Evolutionary conservation across 805 yeast genomes (phyloP), one percentile per base, ranked within the genome.

Genomic region (Candida easanensis): DNA sequence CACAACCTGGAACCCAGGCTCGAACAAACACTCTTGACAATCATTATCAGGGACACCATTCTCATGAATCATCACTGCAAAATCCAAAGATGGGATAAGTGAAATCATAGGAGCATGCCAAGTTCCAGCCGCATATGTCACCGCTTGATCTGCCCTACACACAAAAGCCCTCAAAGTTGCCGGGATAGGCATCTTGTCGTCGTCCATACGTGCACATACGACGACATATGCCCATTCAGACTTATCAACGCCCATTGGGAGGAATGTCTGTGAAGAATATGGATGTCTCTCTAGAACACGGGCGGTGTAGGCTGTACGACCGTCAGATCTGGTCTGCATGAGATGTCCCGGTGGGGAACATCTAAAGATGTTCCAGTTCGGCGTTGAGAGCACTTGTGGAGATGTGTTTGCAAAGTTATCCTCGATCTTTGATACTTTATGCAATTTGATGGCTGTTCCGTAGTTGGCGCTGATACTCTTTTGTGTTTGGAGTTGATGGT

Each of bases 21-120:
- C 76, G 52, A 84, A 78, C 51, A 79, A 74, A 42, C 83, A 79
- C 61, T 90, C 97, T 59, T 85, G 84, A 55, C 93, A 84, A 56
- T 89, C 96, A 51, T 85, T 95, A 2, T 77, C 76, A 1, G 81
- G 70, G 5, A 85, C 81, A 1, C 88, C 91, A 51, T 86, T 87
- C 55, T 90, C 97, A 58, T 84, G 84, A 25, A 88, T 82, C 41
- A 89, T 66, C n/a, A 91, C 97, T 3, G 88, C 90, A 65, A 90
- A 91, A 57, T 91, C 96, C 13, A 82, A 65, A 4, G 68, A 66
- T 20, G 76, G 79, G 26, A 81, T 83, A 9, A 88, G 62, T 2
- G 88, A 91, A 18, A 91, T 83, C 98, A 90, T 90, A 3, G 98
- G 97, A 0, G 97, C 96, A 61, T 90, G 98, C 98, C 98, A 90